phyloP scores from a whole-genome alignment of 441 rosid species.

The Pelargonium citronellum region DNA sequence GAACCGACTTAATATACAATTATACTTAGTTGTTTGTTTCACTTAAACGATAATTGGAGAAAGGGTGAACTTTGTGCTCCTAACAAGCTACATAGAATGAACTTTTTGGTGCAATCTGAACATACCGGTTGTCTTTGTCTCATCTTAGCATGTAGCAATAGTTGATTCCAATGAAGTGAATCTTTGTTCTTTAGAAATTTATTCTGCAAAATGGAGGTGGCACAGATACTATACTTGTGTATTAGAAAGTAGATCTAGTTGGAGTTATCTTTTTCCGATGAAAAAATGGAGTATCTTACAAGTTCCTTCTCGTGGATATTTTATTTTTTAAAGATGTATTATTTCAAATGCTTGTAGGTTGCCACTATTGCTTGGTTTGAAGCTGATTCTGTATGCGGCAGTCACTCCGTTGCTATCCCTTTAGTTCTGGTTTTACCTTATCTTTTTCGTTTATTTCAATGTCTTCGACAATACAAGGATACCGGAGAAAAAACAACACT shows the following conservation, averaged over 20 bases:
- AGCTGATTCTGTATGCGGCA: constrained; percentile 95
- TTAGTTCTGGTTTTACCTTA: constrained; percentile 85
- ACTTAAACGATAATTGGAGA: background rate
- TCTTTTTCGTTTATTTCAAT: constrained; percentile 78
- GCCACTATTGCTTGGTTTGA: constrained; percentile 99
- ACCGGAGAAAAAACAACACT: constrained; percentile 65
- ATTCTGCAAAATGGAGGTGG: background rate
- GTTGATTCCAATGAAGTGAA: background rate
- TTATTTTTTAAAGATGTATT: constrained; percentile 3
- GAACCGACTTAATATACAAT: background rate
- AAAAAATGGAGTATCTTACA: background rate
- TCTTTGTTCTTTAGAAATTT: constrained; percentile 1
- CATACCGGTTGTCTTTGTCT: background rate
- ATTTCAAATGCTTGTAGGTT: constrained; percentile 46
- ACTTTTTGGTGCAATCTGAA: background rate
- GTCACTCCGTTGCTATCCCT: constrained; percentile 90
- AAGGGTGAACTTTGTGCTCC: background rate
- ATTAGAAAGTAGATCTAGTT: background rate
- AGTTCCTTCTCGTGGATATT: background rate
- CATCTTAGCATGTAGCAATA: background rate
- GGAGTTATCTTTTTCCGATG: background rate
- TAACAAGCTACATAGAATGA: background rate
- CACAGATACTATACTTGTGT: background rate
- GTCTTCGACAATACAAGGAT: constrained; percentile 90
- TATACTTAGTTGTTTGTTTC: background rate